phyloP scores from a whole-genome alignment of 305 asterid species.

The Rubia tinctorum region DNA sequence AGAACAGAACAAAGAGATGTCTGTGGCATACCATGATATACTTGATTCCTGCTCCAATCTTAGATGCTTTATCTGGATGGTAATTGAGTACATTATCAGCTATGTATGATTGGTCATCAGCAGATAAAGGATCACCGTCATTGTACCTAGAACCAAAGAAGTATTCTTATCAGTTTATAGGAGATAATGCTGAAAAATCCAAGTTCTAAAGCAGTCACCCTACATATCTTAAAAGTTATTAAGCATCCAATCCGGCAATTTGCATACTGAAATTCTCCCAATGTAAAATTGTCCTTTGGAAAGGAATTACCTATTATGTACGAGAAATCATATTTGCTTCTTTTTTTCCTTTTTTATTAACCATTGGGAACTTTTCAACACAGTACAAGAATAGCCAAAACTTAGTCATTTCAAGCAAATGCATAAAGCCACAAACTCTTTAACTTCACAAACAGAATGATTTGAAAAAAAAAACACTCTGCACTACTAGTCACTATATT shows the following conservation, averaged over 20 bases:
- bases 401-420: not conserved
- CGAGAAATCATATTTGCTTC: not conserved
- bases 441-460: not conserved
- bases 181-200: not conserved
- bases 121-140: constrained; percentile 78
- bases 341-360: not conserved
- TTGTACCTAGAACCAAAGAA: constrained; percentile 55
- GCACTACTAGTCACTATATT: not conserved
- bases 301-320: not conserved
- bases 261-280: not conserved
- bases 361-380: not conserved
- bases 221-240: not conserved
- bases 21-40: constrained; percentile 57
- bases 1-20: constrained; percentile 12
- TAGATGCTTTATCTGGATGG: constrained; percentile 80
- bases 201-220: not conserved
- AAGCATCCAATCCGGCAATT: not conserved
- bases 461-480: not conserved
- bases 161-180: not conserved
- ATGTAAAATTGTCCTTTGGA: not conserved
- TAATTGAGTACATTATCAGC: constrained; percentile 67
- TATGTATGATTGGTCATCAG: constrained; percentile 77
- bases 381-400: constrained; percentile 2
- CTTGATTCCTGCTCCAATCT: constrained; percentile 79
- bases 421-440: not conserved